These are phyloP conservation scores for Orbilia javanica DNA, from an alignment of 2,329 filamentous ascomycete genomes.

Conservation along the genomic window DNA sequence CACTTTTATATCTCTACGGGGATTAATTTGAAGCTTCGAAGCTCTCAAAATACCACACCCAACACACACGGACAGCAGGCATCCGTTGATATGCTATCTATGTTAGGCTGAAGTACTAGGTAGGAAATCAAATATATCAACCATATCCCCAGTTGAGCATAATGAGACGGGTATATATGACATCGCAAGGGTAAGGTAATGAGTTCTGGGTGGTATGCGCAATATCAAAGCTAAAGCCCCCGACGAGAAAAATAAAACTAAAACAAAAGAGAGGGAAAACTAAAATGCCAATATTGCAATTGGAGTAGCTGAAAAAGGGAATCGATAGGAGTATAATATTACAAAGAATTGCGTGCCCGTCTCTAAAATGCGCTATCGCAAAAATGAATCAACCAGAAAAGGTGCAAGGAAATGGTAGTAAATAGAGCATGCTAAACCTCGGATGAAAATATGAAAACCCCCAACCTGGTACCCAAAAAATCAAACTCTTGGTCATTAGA, in stretches of 20 bases:
- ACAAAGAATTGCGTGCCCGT: conserved; percentile 16
- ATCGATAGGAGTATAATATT: conserved; percentile 5
- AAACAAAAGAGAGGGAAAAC: too few relatives aligned
- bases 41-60: neutral
- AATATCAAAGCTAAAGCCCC: neutral
- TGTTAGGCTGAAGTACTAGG: too few relatives aligned
- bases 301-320: conserved; percentile 5
- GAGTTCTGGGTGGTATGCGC: neutral
- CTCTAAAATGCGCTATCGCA: conserved; percentile 1
- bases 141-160: too few relatives aligned
- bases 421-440: conserved; percentile 20
- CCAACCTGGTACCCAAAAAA: conserved; percentile 11
- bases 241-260: neutral
- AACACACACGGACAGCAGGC: neutral
- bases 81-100: too few relatives aligned
- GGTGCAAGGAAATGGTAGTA: neutral
- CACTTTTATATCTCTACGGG: too few relatives aligned
- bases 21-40: too few relatives aligned
- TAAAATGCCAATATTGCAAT: neutral
- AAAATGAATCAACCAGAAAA: neutral
- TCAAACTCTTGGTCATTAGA: neutral
- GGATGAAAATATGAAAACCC: neutral
- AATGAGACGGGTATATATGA: neutral
- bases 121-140: too few relatives aligned
- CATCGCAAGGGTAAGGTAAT: neutral